A percentile compares a stretch with the other conserved stretches of the same genome.
Conservation (phyloP, 1,139 yeast species). For the Debaryomyces sp. region DNA sequence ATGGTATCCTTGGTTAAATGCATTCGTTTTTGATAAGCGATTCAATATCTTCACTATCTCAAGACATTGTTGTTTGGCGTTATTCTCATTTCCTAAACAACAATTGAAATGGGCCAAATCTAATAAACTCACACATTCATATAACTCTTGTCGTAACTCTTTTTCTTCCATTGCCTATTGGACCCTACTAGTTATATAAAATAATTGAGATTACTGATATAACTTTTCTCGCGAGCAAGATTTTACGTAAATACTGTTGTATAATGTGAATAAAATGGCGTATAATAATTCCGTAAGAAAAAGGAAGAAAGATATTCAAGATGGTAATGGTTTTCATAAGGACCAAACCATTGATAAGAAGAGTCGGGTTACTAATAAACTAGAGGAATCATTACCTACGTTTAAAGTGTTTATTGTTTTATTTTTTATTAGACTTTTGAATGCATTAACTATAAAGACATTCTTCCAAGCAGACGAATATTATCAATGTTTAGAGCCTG, state of each 20-base stretch:
- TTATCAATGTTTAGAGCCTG: constrained; percentile 93
- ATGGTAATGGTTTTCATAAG: neutral
- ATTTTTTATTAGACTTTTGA: constrained; percentile 49
- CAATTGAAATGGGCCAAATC: constrained; percentile 19
- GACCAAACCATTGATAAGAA: neutral
- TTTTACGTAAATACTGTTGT: neutral
- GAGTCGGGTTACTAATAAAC: too few species aligned
- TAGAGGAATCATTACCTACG: neutral
- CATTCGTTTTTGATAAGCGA: constrained; percentile 15
- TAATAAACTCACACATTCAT: constrained; percentile 5
- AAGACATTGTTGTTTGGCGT: constrained; percentile 24
- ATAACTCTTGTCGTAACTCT: neutral
- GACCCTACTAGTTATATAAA: neutral
- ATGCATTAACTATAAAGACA: constrained; percentile 65
- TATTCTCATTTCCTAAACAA: constrained; percentile 16
- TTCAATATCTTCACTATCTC: constrained; percentile 31
- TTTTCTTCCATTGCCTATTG: neutral
- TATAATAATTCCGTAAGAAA: neutral
- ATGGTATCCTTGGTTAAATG: constrained; percentile 4
- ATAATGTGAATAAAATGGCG: neutral
- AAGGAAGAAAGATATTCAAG: neutral
- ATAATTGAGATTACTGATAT: neutral
- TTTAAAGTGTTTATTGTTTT: constrained; percentile 8
- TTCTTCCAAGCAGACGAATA: constrained; percentile 97
- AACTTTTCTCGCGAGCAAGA: neutral